phyloP scores from a whole-genome alignment of 2,329 filamentous ascomycete genomes.

The Lachnellula occidentalis region DNA sequence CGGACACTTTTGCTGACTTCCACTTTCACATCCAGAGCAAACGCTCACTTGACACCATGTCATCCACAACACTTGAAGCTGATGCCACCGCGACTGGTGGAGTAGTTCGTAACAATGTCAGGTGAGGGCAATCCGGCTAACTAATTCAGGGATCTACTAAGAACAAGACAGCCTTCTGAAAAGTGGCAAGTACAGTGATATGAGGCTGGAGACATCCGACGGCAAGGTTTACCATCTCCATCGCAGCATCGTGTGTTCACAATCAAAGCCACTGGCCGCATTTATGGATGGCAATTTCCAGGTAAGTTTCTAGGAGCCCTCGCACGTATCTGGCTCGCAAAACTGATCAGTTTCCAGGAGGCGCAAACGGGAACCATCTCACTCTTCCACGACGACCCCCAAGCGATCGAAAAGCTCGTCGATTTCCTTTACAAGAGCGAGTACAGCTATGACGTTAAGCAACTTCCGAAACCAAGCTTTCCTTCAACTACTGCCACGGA shows the following conservation, averaged over 20 bases:
- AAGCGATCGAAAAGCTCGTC: too few species aligned
- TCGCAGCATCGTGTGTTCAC: conserved; percentile 3
- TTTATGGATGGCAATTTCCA: neutral
- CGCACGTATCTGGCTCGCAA: too few species aligned
- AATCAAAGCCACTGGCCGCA: neutral
- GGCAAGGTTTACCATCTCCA: conserved; percentile 1
- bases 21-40: neutral
- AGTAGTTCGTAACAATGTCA: neutral
- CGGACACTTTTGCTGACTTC: neutral
- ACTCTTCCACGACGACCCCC: too few species aligned
- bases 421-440: too few species aligned
- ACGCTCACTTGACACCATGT: neutral
- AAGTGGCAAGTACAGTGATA: neutral
- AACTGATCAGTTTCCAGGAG: too few species aligned
- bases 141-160: too few species aligned
- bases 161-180: neutral
- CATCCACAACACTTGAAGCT: neutral
- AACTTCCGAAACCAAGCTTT: too few species aligned
- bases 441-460: too few species aligned
- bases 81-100: too few species aligned
- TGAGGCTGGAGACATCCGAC: neutral
- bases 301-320: too few species aligned
- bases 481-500: conserved; percentile 4
- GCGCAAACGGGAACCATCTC: too few species aligned
- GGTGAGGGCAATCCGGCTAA: too few species aligned